phyloP scores from a whole-genome alignment of 805 yeast species.

The Starmerella davenportii region DNA sequence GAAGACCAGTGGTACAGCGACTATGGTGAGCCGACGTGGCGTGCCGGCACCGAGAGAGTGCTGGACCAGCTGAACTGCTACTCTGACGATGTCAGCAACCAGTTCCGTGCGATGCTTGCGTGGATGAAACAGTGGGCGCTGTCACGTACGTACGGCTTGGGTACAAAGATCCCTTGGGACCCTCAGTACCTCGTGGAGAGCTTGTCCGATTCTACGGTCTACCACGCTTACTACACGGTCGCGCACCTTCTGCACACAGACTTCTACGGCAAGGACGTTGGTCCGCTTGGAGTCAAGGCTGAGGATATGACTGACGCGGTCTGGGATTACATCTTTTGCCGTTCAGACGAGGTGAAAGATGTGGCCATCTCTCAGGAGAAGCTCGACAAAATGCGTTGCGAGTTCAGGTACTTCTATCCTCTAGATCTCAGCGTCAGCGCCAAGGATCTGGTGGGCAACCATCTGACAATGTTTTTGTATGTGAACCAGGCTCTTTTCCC shows the following conservation, averaged over 20 bases:
- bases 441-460: constrained; percentile 93
- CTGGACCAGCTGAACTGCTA: constrained; percentile 59
- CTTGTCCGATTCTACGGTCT: constrained; percentile 84
- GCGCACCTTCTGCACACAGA: constrained; percentile 73
- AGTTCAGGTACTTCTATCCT: constrained; percentile 93
- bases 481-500: constrained; percentile 87
- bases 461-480: constrained; percentile 87
- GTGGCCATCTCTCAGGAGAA: constrained; percentile 44
- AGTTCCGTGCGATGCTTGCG: constrained; percentile 81
- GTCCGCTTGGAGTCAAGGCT: constrained; percentile 55
- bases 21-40: constrained; percentile 91
- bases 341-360: constrained; percentile 37
- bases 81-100: constrained; percentile 68
- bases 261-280: constrained; percentile 59
- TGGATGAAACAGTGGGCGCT: constrained; percentile 99
- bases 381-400: constrained; percentile 64
- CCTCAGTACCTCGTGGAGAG: constrained; percentile 83
- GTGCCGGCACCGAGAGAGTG: constrained; percentile 60
- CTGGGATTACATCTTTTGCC: constrained; percentile 74
- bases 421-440: constrained; percentile 83
- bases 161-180: constrained; percentile 95
- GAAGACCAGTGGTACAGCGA: constrained; percentile 98
- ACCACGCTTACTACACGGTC: constrained; percentile 88
- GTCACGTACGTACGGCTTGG: constrained; percentile 89
- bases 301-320: constrained; percentile 85